Base-by-base conservation (phyloP, 148 eudicot species). In the Diospyros kaki region DNA sequence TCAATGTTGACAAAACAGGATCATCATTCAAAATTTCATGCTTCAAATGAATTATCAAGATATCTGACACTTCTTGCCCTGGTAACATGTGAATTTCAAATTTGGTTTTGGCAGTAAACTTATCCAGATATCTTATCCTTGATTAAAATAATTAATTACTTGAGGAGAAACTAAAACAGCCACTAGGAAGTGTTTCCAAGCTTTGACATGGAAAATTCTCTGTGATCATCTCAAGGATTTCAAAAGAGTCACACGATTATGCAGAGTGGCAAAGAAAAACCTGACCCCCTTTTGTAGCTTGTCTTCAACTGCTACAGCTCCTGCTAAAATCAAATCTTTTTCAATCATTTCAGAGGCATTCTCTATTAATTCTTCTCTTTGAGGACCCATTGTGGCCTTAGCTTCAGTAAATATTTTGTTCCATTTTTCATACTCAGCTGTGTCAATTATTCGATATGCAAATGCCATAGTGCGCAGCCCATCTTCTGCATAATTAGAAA, bases 271-370 rank as follows among this genome's bases (percentile, higher is more conserved):
- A 53, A 41, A 78, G 6, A 40, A n/a, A 17, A 59, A 71, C 41
- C 77, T 76, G 46, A 82, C 92, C 83, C 92, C 92, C 4, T 84
- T 59, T 81, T 90, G 94, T 54, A 90, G 87, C 61, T 86, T 90
- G 79, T 90, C 94, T 81, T 90, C 94, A 58, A 90, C 94, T 46
- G 94, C 94, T 15, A 89, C 86, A 51, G 91, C 91, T 38, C 94
- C 94, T 66, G 88, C 83, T 76, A 90, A 90, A 66, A 83, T 82
- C 64, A 90, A 69, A 69, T 82, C 76, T 72, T 74, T 83, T 81
- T 90, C 94, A 81, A 90, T 73, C 64, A 68, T 67, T 62, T 88
- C 86, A 7, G 87, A 84, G 63, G 83, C 86, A 56, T 75, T 46
- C 40, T 90, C 94, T 10, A 86, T 75, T 72, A 88, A 12, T 56